Percentiles rank a stretch among this genome's conserved stretches.
Evolutionary conservation across 179 eudicot genomes (phyloP).

Genomic region (Beta corolliflora): DNA sequence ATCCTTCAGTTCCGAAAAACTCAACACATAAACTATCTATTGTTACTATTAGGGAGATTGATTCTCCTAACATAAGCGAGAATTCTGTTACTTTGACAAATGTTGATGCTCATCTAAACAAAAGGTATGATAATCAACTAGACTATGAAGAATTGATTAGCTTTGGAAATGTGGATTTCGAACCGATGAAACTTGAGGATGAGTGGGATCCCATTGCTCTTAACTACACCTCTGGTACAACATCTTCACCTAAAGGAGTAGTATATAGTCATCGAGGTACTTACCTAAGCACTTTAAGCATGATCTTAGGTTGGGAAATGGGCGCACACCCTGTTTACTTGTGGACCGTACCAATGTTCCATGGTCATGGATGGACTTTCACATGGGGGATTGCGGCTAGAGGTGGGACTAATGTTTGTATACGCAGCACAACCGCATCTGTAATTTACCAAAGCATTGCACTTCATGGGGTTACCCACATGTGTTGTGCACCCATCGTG

Average conservation of each 20-base stretch:
- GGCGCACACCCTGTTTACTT: constrained; percentile 49
- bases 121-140: constrained; percentile 31
- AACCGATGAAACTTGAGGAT: constrained; percentile 22
- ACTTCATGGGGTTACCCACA: constrained; percentile 57
- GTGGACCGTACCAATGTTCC: constrained; percentile 76
- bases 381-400: constrained; percentile 70
- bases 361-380: constrained; percentile 80
- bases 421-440: constrained; percentile 52
- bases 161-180: constrained; percentile 30
- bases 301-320: constrained; percentile 67
- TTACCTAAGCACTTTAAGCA: constrained; percentile 52
- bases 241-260: constrained; percentile 69
- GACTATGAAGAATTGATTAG: constrained; percentile 26
- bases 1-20: neutral
- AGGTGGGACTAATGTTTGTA: constrained; percentile 72
- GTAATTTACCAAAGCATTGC: constrained; percentile 53
- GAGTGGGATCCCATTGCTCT: constrained; percentile 70
- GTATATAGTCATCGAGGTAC: constrained; percentile 73
- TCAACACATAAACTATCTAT: constrained; percentile 28
- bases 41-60: constrained; percentile 40
- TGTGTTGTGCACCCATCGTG: constrained; percentile 72
- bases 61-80: constrained; percentile 27
- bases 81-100: neutral
- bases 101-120: neutral
- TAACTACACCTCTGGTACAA: constrained; percentile 74